These are phyloP conservation scores for Taxawa tesnikishii DNA, from an alignment of 2,329 filamentous ascomycete genomes.

Conservation along the genomic window DNA sequence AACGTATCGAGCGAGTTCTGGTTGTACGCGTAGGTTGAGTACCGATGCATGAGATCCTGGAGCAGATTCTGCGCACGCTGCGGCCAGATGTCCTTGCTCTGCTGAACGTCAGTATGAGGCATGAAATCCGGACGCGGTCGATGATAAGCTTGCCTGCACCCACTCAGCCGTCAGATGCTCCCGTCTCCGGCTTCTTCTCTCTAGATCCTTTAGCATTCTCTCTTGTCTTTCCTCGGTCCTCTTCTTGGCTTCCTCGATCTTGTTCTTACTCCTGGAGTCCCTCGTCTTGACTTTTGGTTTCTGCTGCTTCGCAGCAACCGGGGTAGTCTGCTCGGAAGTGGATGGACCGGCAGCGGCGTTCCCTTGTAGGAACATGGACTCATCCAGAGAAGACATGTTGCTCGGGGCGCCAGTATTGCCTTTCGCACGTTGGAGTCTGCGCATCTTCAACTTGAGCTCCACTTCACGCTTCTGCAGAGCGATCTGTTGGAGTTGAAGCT, in stretches of 20 bases:
- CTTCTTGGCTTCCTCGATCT: conserved; percentile 22
- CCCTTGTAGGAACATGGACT: not conserved
- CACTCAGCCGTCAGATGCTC: conserved; percentile 24
- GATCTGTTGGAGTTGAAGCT: conserved; percentile 22
- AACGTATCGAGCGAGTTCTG: conserved; percentile 19
- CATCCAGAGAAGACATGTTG: not conserved
- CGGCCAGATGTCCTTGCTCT: conserved; percentile 24
- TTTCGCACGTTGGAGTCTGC: conserved; percentile 17
- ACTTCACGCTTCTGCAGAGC: conserved; percentile 22
- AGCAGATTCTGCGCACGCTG: conserved; percentile 20
- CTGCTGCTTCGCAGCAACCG: not conserved
- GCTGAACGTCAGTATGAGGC: not conserved
- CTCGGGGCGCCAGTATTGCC: conserved; percentile 8
- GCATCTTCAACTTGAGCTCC: conserved; percentile 23
- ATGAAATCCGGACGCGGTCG: not conserved
- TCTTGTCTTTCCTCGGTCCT: conserved; percentile 23
- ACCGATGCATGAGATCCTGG: conserved; percentile 23
- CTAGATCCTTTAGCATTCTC: conserved; percentile 22
- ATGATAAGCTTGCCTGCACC: conserved; percentile 13
- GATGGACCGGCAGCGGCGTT: not conserved
- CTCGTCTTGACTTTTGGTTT: conserved; percentile 12
- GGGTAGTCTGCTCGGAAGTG: not conserved
- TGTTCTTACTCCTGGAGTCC: conserved; percentile 24
- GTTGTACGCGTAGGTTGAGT: conserved; percentile 19
- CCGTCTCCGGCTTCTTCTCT: conserved; percentile 20